Evolutionary conservation across 2,329 filamentous ascomycete genomes (phyloP), one percentile per base, ranked within the genome.

Genomic region (Verticillium tricorpus): DNA sequence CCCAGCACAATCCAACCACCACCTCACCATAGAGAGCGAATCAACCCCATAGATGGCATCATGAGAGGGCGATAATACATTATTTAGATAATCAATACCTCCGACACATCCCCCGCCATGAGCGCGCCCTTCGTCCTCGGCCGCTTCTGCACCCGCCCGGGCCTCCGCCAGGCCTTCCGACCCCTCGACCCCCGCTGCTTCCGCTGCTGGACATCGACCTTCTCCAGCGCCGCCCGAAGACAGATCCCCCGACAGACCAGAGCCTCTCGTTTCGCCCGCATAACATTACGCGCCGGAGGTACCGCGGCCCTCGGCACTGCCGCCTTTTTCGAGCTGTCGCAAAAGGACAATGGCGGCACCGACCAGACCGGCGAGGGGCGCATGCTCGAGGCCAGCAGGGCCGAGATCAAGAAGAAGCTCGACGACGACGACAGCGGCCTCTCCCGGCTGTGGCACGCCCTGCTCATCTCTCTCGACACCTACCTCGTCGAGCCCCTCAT

Each of bases 401-500:
- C 87, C 61, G 94, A 97, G 77, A 85, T 97, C 39, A 81, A 82
- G 61, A 91, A 91, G 69, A 82, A 83, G 39, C 83, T 93, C 1
- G 81, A 85, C 1, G 81, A 88, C 5, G 80, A 88, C 62, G 81
- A 89, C 34, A 79, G 78, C 45, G 86, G 88, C 0, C 72, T 92
- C 15, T 78, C 77, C 15, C 83, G 85, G 57, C 69, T 88, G 7
- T 77, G 83, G 57, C 85, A 88, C 65, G 81, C 80, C 14, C 70
- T 91, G 32, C 79, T 89, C 62, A 80, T 92, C 34, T 85, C 89
- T 61, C 66, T 95, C 40, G 91, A 96, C 69, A 64, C 84, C 1
- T 91, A 88, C 70, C 76, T 94, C n/a, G 85, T 85, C 82, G 95
- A 99, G 74, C 94, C 95, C 0, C 74, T 97, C 31, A 93, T 89